These are phyloP conservation scores for Endocarpon pusillum DNA, from an alignment of 495 filamentous ascomycete species.

Conservation along the genomic window DNA sequence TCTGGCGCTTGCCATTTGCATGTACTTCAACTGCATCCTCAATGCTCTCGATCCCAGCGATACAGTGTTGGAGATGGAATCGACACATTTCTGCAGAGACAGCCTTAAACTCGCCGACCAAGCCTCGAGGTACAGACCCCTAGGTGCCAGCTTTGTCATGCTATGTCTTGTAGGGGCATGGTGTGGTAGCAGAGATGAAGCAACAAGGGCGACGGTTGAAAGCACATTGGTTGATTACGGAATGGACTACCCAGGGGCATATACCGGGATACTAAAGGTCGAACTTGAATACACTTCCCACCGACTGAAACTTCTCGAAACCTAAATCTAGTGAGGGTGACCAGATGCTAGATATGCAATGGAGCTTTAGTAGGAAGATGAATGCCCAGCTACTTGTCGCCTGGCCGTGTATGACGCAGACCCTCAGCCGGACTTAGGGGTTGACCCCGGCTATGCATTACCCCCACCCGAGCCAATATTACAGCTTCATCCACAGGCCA, in stretches of 20 bases:
- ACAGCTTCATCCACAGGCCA: too few relatives aligned
- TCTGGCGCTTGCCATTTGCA: constrained; percentile 15
- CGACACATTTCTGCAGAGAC: constrained; percentile 13
- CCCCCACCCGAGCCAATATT: too few relatives aligned
- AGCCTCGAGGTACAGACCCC: constrained; percentile 15
- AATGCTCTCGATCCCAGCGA: constrained; percentile 9
- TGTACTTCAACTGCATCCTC: constrained; percentile 21
- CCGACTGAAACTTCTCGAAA: too few relatives aligned
- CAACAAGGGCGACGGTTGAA: constrained; percentile 7
- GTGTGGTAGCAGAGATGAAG: constrained; percentile 12
- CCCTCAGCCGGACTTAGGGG: too few relatives aligned
- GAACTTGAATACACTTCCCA: too few relatives aligned
- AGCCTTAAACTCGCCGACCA: constrained; percentile 15
- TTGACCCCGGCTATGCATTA: too few relatives aligned
- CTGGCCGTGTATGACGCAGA: too few relatives aligned
- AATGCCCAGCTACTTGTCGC: too few relatives aligned
- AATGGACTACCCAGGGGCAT: constrained; percentile 10
- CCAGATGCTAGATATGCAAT: too few relatives aligned
- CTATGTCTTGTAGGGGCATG: constrained; percentile 17
- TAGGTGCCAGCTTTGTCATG: constrained; percentile 19
- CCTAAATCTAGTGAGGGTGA: too few relatives aligned
- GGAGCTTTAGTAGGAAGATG: too few relatives aligned
- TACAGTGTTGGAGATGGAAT: constrained; percentile 8
- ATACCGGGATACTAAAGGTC: too few relatives aligned
- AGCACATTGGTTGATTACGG: constrained; percentile 14